Conservation (phyloP, 2,329 filamentous ascomycete species). For the Calonectria pseudoturangicola region DNA sequence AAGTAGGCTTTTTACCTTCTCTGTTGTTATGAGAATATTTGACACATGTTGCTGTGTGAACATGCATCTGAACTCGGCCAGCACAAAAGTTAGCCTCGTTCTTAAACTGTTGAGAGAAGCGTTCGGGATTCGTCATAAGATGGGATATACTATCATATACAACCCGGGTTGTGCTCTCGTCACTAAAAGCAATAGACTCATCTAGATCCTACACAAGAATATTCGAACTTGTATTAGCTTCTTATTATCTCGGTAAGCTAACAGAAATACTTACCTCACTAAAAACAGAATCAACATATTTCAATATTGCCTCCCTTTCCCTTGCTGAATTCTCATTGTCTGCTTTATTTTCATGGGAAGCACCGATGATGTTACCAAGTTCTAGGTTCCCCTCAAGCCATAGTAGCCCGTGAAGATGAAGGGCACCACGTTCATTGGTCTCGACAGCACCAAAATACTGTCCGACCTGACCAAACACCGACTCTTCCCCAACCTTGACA, state of each 20-base stretch:
- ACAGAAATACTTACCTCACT: constrained; percentile 1
- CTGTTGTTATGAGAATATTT: constrained; percentile 29
- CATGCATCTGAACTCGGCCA: constrained; percentile 21
- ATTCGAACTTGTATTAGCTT: not conserved
- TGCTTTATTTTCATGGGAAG: not conserved
- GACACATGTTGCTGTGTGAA: constrained; percentile 25
- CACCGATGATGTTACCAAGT: constrained; percentile 9
- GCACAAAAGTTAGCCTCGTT: constrained; percentile 35
- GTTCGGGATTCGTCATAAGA: not conserved
- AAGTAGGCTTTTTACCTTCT: constrained; percentile 7
- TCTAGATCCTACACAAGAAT: constrained; percentile 19
- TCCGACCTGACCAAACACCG: no score
- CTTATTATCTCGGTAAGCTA: no score
- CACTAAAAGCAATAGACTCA: not conserved
- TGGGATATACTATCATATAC: constrained; percentile 23
- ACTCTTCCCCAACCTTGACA: no score
- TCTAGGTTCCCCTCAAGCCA: constrained; percentile 28
- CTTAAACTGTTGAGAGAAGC: constrained; percentile 29
- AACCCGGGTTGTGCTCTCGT: not conserved
- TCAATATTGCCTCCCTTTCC: not conserved
- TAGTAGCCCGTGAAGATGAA: constrained; percentile 25
- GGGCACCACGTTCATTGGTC: constrained; percentile 13
- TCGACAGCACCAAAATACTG: no score
- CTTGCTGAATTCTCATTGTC: constrained; percentile 25
- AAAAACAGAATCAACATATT: constrained; percentile 24